Evolutionary conservation across 768 basidiomycete species (phyloP), one percentile per base, ranked within the genome.

Genomic region (Leucocoprinus birnbaumii): DNA sequence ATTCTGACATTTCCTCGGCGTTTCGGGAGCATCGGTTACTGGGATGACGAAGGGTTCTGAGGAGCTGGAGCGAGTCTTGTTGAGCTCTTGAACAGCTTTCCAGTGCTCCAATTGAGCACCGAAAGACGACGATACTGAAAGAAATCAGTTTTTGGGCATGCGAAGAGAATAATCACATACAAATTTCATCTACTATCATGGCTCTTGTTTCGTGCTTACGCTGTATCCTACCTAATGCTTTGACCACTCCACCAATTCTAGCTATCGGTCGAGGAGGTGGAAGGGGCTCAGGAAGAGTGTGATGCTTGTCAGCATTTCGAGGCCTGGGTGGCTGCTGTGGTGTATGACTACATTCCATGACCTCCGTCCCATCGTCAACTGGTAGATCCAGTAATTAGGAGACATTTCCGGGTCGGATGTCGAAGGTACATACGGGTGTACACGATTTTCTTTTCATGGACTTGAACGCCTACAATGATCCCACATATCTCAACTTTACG

Each of bases 281-380:
- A 44, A 57, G 61, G 10, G 57, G 51, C 48, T 64, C 42, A 9
- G 51, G 14, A 34, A 48, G 25, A 31, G 25, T 27, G 22, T 54
- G 48, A 51, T 57, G 61, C 43, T 63, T 65, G 6, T 43, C 48
- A n/a, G 53, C 25, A 43, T 48, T 38, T 27, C 22, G 31, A 21
- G 64, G 61, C 3, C 52, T 53, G 0, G 61, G 61, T n/a, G 65
- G 63, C 21, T 66, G 59, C 4, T 68, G 65, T 40, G 72, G 44
- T 25, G 62, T 70, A 62, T 82, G 77, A 2, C 72, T 63, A 61
- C 89, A 91, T 44, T 91, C 89, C 22, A 92, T 74, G 3, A 86
- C 83, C 25, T 73, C 83, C 1, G 88, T 87, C 4, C 89, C 87
- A 60, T 92, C 90, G 62, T 92, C 90, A 56, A 91, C 87, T 91